Conservation (phyloP, 768 basidiomycete genomes). For the Pleurotus salmoneostramineus region DNA sequence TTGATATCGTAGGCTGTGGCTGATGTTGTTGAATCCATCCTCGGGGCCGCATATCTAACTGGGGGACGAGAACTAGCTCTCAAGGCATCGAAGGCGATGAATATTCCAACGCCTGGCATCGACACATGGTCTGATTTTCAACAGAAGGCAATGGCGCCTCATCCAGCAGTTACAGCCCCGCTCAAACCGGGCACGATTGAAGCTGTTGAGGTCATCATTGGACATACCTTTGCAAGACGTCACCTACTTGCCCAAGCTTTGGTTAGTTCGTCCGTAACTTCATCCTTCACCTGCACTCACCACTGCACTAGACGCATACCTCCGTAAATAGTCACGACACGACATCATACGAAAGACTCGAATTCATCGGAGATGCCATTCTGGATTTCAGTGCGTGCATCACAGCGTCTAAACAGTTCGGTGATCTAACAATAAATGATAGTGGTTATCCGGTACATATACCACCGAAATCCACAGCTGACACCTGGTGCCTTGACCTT, state of each 20-base stretch:
- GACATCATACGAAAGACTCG: slow-evolving; percentile 69
- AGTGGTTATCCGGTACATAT: slow-evolving; percentile 79
- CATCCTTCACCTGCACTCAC: background rate
- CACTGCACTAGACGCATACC: slow-evolving; percentile 59
- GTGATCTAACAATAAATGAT: slow-evolving; percentile 7
- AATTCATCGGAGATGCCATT: slow-evolving; percentile 85
- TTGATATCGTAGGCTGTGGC: slow-evolving; percentile 58
- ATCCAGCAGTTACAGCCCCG: slow-evolving; percentile 38
- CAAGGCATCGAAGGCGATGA: slow-evolving; percentile 57
- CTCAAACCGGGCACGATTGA: slow-evolving; percentile 45
- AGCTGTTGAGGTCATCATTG: slow-evolving; percentile 61
- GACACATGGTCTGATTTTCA: slow-evolving; percentile 74
- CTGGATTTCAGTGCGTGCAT: slow-evolving; percentile 69
- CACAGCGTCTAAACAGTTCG: slow-evolving; percentile 6
- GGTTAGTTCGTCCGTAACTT: slow-evolving; percentile 35
- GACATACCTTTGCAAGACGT: slow-evolving; percentile 56
- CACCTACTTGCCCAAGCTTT: slow-evolving; percentile 70
- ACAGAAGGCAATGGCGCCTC: slow-evolving; percentile 38
- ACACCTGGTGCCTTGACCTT: slow-evolving; percentile 77
- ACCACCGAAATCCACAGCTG: slow-evolving; percentile 54
- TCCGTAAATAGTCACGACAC: slow-evolving; percentile 53
- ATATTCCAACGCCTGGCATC: slow-evolving; percentile 59
- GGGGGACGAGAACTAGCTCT: slow-evolving; percentile 69
- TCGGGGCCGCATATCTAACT: slow-evolving; percentile 77
- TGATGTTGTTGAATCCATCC: slow-evolving; percentile 81